These are phyloP conservation scores for bread wheat (Triticum aestivum) DNA, from an alignment of 176 grass and related monocot species.

Conservation along the genomic window DNA sequence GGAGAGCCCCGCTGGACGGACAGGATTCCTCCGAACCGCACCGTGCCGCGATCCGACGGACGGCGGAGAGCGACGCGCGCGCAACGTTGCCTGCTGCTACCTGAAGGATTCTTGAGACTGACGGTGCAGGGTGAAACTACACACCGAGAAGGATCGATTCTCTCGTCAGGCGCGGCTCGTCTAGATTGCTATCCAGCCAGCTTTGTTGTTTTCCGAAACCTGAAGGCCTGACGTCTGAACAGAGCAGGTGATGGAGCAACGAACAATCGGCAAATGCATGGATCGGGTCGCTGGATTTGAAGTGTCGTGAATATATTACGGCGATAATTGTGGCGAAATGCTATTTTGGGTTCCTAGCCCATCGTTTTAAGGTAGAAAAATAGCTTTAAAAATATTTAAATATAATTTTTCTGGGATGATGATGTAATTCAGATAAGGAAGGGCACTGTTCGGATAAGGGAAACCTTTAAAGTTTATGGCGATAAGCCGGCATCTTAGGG, in stretches of 20 bases:
- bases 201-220: slow-evolving; percentile 1
- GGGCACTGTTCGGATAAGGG: neutral
- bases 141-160: slow-evolving; percentile 1
- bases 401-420: neutral
- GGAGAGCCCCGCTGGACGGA: neutral
- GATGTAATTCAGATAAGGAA: slow-evolving; percentile 33
- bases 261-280: slow-evolving; percentile 12
- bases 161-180: neutral
- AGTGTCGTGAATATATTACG: slow-evolving; percentile 33
- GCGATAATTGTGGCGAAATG: slow-evolving; percentile 39
- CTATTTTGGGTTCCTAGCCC: slow-evolving; percentile 17
- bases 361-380: slow-evolving; percentile 27
- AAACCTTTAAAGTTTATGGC: slow-evolving; percentile 21
- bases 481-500: slow-evolving; percentile 55
- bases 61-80: neutral
- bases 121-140: slow-evolving; percentile 3
- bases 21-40: neutral
- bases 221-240: slow-evolving; percentile 26
- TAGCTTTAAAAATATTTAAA: neutral
- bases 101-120: neutral
- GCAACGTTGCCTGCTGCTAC: slow-evolving; percentile 13
- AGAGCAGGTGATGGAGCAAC: neutral
- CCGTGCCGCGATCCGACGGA: slow-evolving; percentile 27
- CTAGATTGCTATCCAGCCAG: neutral
- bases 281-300: slow-evolving; percentile 16